Conservation (phyloP, 345 rosid genomes). For the Chamaenerion angustifolium region DNA sequence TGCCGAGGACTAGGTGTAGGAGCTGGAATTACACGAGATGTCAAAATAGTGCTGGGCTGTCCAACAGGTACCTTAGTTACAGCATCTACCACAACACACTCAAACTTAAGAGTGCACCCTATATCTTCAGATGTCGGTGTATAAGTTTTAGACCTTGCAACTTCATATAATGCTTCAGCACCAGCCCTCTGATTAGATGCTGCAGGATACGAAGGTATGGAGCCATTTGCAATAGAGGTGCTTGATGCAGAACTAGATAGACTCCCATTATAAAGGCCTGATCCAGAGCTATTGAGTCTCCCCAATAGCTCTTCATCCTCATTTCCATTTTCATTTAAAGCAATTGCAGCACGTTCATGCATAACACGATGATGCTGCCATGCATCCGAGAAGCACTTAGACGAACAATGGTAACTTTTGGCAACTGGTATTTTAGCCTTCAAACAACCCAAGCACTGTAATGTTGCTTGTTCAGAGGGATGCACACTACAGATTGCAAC, state of each 20-base stretch:
- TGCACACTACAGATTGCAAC: constrained; percentile 83
- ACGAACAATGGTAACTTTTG: constrained; percentile 86
- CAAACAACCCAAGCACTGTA: constrained; percentile 83
- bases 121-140: constrained; percentile 92
- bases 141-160: constrained; percentile 78
- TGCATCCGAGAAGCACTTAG: constrained; percentile 88
- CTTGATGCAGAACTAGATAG: constrained; percentile 59
- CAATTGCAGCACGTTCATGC: constrained; percentile 87
- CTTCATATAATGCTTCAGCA: constrained; percentile 87
- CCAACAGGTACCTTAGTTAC: constrained; percentile 64
- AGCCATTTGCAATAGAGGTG: constrained; percentile 59
- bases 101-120: constrained; percentile 86
- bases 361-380: constrained; percentile 97
- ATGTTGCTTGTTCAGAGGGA: constrained; percentile 76
- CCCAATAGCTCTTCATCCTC: constrained; percentile 87
- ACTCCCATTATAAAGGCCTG: constrained; percentile 41
- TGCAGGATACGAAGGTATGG: constrained; percentile 56
- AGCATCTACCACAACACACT: constrained; percentile 76
- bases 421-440: constrained; percentile 75
- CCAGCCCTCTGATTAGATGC: constrained; percentile 61
- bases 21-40: constrained; percentile 97
- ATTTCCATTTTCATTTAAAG: constrained; percentile 66
- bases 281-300: constrained; percentile 66
- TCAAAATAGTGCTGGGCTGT: constrained; percentile 43
- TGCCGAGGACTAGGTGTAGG: constrained; percentile 88